These are phyloP conservation scores for Cardamine occulta DNA, from an alignment of 345 rosid species.

Conservation along the genomic window DNA sequence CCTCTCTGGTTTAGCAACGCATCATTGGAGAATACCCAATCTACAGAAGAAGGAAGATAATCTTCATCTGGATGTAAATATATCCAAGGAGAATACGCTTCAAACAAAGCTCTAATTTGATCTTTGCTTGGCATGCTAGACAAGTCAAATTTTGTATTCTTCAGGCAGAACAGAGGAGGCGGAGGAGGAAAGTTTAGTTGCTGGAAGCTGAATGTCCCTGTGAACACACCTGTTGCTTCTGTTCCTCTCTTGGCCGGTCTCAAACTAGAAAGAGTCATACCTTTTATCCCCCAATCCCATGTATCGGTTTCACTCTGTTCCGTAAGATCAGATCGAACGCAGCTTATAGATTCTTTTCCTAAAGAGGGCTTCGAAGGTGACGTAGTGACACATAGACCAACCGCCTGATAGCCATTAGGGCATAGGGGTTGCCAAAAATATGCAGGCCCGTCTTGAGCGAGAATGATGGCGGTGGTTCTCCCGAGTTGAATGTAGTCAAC, in stretches of 20 bases:
- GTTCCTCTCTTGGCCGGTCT: constrained; percentile 58
- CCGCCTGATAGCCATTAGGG: constrained; percentile 63
- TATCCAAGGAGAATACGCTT: constrained; percentile 63
- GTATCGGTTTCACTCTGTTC: constrained; percentile 54
- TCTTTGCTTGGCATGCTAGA: constrained; percentile 57
- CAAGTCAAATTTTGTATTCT: constrained; percentile 48
- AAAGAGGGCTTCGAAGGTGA: constrained; percentile 60
- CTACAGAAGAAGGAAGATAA: constrained; percentile 69
- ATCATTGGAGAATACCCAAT: constrained; percentile 70
- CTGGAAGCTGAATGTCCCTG: constrained; percentile 64
- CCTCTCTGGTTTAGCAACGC: constrained; percentile 64
- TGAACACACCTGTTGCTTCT: constrained; percentile 55
- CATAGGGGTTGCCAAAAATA: constrained; percentile 74
- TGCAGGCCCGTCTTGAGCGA: constrained; percentile 63
- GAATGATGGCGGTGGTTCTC: constrained; percentile 55
- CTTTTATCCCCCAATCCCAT: constrained; percentile 63
- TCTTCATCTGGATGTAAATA: constrained; percentile 76
- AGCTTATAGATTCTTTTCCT: constrained; percentile 50
- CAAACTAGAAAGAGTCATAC: constrained; percentile 46
- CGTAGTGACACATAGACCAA: constrained; percentile 61
- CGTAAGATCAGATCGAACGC: constrained; percentile 69
- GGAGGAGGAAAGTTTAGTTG: constrained; percentile 25
- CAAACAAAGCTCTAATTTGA: constrained; percentile 53
- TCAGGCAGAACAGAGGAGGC: constrained; percentile 54
- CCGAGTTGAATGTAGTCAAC: constrained; percentile 67